A percentile compares a stretch with the other conserved stretches of the same genome.
phyloP scores from a whole-genome alignment of 495 filamentous ascomycete genomes.

The Collariella sp. region DNA sequence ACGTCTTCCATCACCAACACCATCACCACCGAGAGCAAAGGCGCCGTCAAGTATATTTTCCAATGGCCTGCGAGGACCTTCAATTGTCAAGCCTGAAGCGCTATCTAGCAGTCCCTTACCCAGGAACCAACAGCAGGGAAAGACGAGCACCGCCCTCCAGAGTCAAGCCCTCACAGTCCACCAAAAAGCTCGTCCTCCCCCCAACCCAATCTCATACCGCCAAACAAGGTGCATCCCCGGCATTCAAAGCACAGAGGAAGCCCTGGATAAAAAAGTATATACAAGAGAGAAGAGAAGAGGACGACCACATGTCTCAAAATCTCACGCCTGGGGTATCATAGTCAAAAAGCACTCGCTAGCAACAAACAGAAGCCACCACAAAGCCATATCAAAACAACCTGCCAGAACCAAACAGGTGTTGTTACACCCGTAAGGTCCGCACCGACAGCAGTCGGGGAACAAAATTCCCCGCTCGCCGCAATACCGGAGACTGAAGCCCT shows the following conservation, averaged over 20 bases:
- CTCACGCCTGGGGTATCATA: slow-evolving; percentile 23
- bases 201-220: slow-evolving; percentile 11
- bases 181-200: slow-evolving; percentile 10
- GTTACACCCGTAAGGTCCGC: slow-evolving; percentile 1
- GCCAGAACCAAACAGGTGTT: slow-evolving; percentile 2
- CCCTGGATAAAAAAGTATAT: slow-evolving; percentile 10
- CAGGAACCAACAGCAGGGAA: not conserved
- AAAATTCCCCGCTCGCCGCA: slow-evolving; percentile 1
- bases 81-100: slow-evolving; percentile 15
- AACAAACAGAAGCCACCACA: slow-evolving; percentile 9
- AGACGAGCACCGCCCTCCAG: not conserved
- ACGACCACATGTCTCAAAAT: slow-evolving; percentile 25
- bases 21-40: not conserved
- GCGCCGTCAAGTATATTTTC: slow-evolving; percentile 5
- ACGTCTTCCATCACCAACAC: not conserved
- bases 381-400: slow-evolving; percentile 5
- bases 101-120: not conserved
- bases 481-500: slow-evolving; percentile 4
- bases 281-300: slow-evolving; percentile 16
- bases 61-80: slow-evolving; percentile 14
- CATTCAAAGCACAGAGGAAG: not conserved
- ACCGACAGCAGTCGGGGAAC: slow-evolving; percentile 3
- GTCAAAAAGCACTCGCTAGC: slow-evolving; percentile 16
- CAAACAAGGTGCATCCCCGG: not conserved
- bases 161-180: slow-evolving; percentile 10